Evolutionary conservation across 441 rosid genomes (phyloP), one percentile per base, ranked within the genome.

Genomic region (Pelargonium cotyledonis): DNA sequence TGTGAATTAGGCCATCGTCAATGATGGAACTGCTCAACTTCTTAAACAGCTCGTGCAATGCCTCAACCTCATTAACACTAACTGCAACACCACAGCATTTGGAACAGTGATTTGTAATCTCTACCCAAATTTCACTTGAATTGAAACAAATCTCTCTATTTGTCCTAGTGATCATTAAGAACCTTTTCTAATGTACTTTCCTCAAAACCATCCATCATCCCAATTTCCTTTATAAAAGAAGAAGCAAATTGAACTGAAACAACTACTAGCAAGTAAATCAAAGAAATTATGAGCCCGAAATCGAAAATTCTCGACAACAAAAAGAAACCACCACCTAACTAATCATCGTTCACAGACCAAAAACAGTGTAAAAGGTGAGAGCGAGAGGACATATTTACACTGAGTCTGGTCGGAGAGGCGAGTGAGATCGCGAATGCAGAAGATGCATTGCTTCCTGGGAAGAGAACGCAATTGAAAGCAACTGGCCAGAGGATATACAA

Each of bases 1-100:
- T 51, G 58, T 51, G 58, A 18, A 51, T 51, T n/a, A 51, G 19
- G 58, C 58, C 58, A n/a, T 51, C 58, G 19, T 51, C 58, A 15
- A 51, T 51, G 4, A 51, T 51, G 58, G 58, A 51, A 15, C 60
- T 53, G 15, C 60, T 53, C 60, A 53, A 15, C 19, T 55, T 55
- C 61, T 55, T 55, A 55, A 55, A 55, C 23, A 55, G 61, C 61
- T 55, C 61, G 23, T 18, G 61, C 8, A 55, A 18, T 16, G 61
- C 21, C 61, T 55, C 61, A 8, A 55, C 26, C 61, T 55, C 26
- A 8, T 55, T 55, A 19, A 55, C 61, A 8, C 26, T 55, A 55
- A 55, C 61, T 55, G 61, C 61, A 55, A 15, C 3, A 55, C 1
- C 8, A 55, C 10, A 55, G 23, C 61, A 53, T 53, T 53, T 15